These are phyloP conservation scores for Primulina tabacum DNA, from an alignment of 257 asterid species.

Conservation along the genomic window DNA sequence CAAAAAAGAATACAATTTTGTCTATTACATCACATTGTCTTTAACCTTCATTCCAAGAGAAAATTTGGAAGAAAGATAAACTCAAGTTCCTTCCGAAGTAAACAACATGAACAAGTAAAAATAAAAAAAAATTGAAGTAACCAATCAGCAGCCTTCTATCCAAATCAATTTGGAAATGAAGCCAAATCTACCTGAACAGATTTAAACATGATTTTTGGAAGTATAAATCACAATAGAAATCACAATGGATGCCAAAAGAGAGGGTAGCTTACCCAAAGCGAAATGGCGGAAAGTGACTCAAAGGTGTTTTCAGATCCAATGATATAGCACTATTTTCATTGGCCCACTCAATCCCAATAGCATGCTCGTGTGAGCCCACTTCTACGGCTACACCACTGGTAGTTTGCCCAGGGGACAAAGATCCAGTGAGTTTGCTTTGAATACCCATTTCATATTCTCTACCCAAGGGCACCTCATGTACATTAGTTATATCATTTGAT, in stretches of 20 bases:
- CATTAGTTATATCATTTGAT: conserved; percentile 45
- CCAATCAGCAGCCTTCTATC: conserved; percentile 14
- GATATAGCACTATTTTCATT: conserved; percentile 64
- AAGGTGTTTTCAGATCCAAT: conserved; percentile 88
- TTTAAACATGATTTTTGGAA: background rate
- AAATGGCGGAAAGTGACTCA: conserved; percentile 91
- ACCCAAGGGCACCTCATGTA: conserved; percentile 56
- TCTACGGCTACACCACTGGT: conserved; percentile 53
- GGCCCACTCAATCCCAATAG: conserved; percentile 72
- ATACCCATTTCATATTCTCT: conserved; percentile 52
- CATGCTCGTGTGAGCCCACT: conserved; percentile 62
- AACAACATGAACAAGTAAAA: background rate
- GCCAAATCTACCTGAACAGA: conserved; percentile 17
- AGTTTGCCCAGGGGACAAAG: conserved; percentile 53
- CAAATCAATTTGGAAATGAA: conserved; percentile 6
- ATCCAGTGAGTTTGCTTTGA: conserved; percentile 43
- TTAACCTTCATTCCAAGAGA: conserved; percentile 11
- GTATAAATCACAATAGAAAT: conserved; percentile 13
- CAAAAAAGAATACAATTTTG: background rate
- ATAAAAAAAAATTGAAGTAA: background rate
- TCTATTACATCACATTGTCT: background rate
- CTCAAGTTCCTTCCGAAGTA: conserved; percentile 4
- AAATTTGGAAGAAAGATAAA: background rate
- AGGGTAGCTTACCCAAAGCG: conserved; percentile 82
- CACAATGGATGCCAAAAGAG: conserved; percentile 21